Evolutionary conservation across 352 stramenopile species (phyloP).

Genomic region (Globisporangium yorkense): DNA sequence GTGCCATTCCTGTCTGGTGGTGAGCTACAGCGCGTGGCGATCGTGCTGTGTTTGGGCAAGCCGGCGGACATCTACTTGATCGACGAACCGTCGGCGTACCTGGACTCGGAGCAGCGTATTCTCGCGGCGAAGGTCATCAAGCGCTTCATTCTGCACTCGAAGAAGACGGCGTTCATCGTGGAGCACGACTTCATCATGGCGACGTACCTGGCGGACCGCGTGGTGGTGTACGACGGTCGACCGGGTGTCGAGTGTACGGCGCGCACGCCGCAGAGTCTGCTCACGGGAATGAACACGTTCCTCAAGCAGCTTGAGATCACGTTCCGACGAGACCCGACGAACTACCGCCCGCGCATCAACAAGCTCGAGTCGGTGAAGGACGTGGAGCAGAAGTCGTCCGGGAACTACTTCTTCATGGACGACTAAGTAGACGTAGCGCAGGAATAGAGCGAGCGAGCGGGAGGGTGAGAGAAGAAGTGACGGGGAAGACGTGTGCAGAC

Average conservation of each 20-base stretch:
- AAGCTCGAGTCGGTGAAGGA: conserved; percentile 97
- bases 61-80: conserved; percentile 99
- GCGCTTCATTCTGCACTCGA: conserved; percentile 99
- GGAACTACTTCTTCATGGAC: conserved; percentile 99
- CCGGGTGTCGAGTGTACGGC: conserved; percentile 98
- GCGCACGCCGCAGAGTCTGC: conserved; percentile 90
- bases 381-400: conserved; percentile 94
- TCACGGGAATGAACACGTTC: conserved; percentile 99
- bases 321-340: conserved; percentile 98
- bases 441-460: conserved; percentile 6
- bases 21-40: conserved; percentile 98
- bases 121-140: conserved; percentile 99
- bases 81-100: conserved; percentile 98
- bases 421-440: conserved; percentile 58
- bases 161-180: conserved; percentile 99
- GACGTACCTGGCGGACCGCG: conserved; percentile 97
- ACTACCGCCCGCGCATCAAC: conserved; percentile 98
- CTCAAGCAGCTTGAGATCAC: conserved; percentile 98
- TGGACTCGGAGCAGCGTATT: conserved; percentile 99
- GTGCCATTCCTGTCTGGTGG: conserved; percentile 98
- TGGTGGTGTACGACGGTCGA: conserved; percentile 94
- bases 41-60: conserved; percentile 97
- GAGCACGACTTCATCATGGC: conserved; percentile 99
- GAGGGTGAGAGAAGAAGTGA: not conserved
- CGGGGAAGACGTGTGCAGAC: not conserved